These are phyloP conservation scores for Deuterostichococcus epilithicus DNA, from an alignment of 139 green algal genomes.

Conservation along the genomic window DNA sequence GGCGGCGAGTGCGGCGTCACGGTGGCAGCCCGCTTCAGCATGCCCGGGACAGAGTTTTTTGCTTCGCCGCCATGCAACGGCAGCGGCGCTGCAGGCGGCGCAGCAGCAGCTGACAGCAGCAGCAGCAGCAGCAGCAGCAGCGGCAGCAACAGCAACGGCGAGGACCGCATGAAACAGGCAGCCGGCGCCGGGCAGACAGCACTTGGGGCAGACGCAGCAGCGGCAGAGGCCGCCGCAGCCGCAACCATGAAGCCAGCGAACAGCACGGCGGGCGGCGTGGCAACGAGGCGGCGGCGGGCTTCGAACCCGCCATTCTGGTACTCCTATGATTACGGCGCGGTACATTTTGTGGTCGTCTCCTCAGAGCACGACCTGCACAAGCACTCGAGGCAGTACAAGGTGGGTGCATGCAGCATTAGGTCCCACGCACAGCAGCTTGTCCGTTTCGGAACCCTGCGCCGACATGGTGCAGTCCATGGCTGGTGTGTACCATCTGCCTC, in stretches of 20 bases:
- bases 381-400: conserved; percentile 50
- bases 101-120: neutral
- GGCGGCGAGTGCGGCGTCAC: conserved; percentile 66
- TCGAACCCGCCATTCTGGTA: conserved; percentile 80
- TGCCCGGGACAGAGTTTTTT: conserved; percentile 31
- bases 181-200: too few relatives aligned
- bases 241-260: too few relatives aligned
- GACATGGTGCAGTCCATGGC: too few relatives aligned
- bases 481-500: too few relatives aligned
- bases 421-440: too few relatives aligned
- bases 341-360: conserved; percentile 65
- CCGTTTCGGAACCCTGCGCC: too few relatives aligned
- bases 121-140: neutral
- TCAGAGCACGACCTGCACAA: conserved; percentile 70
- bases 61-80: neutral
- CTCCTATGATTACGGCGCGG: conserved; percentile 62
- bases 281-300: neutral
- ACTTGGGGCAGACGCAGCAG: neutral
- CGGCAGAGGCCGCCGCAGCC: neutral
- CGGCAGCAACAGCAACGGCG: neutral
- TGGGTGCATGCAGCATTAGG: neutral
- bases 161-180: neutral
- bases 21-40: conserved; percentile 48
- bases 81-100: conserved; percentile 2
- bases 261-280: too few relatives aligned